Conservation (phyloP, 2,329 filamentous ascomycete species). For the Fusarium caatingaense region DNA sequence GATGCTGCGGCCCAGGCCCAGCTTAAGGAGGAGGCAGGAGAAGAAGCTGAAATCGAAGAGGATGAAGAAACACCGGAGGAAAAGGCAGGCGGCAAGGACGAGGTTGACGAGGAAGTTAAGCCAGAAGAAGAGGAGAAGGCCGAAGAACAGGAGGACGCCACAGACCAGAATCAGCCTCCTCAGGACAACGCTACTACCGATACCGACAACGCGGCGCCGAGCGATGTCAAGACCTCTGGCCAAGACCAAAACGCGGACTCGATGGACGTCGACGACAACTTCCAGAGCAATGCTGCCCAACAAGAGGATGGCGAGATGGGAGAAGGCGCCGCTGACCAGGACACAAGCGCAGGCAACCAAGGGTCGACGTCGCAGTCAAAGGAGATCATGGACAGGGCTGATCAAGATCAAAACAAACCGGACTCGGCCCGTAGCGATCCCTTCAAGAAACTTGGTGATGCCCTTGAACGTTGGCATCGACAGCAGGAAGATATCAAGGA, state of each 20-base stretch:
- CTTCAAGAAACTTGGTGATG: conserved; percentile 95
- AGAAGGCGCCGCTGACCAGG: conserved; percentile 71
- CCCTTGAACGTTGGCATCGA: conserved; percentile 91
- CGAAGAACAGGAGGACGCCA: conserved; percentile 65
- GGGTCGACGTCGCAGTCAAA: conserved; percentile 64
- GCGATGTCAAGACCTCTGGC: conserved; percentile 72
- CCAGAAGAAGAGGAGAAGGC: conserved; percentile 64
- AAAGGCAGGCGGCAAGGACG: conserved; percentile 51
- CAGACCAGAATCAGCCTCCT: conserved; percentile 51
- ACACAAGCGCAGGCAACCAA: conserved; percentile 72
- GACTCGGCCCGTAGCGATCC: conserved; percentile 69
- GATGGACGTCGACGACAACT: conserved; percentile 70
- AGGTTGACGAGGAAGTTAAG: conserved; percentile 60
- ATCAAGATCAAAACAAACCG: conserved; percentile 54
- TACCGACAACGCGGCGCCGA: conserved; percentile 71
- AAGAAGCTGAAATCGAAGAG: conserved; percentile 68
- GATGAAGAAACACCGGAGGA: conserved; percentile 66
- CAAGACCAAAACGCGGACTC: conserved; percentile 73
- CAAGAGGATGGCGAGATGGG: conserved; percentile 75
- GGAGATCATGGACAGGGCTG: conserved; percentile 61
- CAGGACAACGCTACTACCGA: conserved; percentile 64
- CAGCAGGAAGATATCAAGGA: conserved; percentile 85
- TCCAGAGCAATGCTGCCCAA: conserved; percentile 70
- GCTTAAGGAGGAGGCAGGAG: conserved; percentile 52
- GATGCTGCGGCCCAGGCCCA: conserved; percentile 54